Evolutionary conservation across 2,329 filamentous ascomycete genomes (phyloP).

Genomic region (Fusarium torulosum): DNA sequence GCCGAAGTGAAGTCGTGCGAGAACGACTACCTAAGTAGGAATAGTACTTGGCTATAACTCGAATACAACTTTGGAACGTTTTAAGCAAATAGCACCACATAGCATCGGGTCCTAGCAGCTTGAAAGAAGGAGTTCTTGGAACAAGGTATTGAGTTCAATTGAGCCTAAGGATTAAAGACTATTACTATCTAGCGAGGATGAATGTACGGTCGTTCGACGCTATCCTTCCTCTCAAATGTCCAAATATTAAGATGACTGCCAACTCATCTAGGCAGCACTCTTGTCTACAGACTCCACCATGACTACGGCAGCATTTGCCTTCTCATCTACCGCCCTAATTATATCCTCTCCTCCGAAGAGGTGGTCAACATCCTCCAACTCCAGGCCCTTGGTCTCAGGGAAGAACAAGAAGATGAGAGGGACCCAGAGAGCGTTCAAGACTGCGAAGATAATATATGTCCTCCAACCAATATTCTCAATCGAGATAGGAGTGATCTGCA

Average conservation of each 20-base stretch:
- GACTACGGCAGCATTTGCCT: conserved; percentile 14
- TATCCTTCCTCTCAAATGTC: no score
- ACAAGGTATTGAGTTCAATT: no score
- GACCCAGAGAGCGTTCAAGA: conserved; percentile 50
- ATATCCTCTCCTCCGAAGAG: conserved; percentile 36
- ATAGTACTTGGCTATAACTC: no score
- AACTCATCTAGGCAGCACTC: not conserved
- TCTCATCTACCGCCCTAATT: conserved; percentile 29
- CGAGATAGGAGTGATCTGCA: conserved; percentile 41
- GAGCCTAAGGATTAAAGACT: no score
- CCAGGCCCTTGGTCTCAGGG: conserved; percentile 61
- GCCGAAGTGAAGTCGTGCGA: not conserved
- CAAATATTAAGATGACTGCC: not conserved
- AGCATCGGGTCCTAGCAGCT: no score
- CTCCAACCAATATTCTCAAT: conserved; percentile 60
- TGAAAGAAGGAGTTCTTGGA: no score
- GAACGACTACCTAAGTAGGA: no score
- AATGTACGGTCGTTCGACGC: no score
- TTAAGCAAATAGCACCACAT: no score
- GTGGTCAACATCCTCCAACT: conserved; percentile 62
- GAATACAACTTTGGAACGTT: no score
- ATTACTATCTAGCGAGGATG: no score
- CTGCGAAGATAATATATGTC: conserved; percentile 64
- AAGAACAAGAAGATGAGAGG: conserved; percentile 59
- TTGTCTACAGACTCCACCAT: conserved; percentile 24